Percentiles rank a stretch among this genome's conserved stretches.
Evolutionary conservation across 2,329 filamentous ascomycete genomes (phyloP).

Genomic region (Claviceps capensis): DNA sequence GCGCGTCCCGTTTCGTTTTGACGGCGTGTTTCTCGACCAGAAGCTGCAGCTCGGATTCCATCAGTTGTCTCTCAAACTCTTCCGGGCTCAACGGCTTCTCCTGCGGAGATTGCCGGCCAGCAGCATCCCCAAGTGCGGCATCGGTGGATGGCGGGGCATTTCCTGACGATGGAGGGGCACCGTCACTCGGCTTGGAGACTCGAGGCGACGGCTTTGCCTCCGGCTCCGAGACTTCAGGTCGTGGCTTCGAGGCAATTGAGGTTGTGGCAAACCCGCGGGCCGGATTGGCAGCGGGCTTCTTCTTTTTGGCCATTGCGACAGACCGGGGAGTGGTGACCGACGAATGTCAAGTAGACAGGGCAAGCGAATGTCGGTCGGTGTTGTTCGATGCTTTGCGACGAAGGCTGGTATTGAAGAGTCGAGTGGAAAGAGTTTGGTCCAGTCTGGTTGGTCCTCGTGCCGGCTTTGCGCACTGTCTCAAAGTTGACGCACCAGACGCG

Average conservation of each 20-base stretch:
- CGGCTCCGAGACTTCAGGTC: constrained; percentile 41
- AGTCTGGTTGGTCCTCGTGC: not conserved
- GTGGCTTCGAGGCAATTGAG: constrained; percentile 72
- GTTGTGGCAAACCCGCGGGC: constrained; percentile 89
- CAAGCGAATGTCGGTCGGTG: not conserved
- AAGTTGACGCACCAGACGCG: too few species aligned
- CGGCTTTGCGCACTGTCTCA: too few species aligned
- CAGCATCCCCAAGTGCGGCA: constrained; percentile 2
- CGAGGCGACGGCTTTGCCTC: constrained; percentile 14
- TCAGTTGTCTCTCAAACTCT: constrained; percentile 78
- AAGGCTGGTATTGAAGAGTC: not conserved
- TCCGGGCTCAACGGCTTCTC: constrained; percentile 57
- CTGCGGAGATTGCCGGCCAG: constrained; percentile 7
- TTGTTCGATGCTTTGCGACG: not conserved
- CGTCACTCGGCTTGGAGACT: constrained; percentile 15
- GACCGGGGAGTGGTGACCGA: not conserved
- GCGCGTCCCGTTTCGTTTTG: constrained; percentile 67
- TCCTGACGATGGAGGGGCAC: constrained; percentile 7
- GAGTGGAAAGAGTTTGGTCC: not conserved
- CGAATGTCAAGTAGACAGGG: not conserved
- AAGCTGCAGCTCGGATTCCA: constrained; percentile 79
- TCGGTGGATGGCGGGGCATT: constrained; percentile 16
- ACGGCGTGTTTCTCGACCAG: constrained; percentile 72
- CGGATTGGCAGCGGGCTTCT: constrained; percentile 76
- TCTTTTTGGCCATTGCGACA: constrained; percentile 71